A percentile compares a stretch with the other conserved stretches of the same genome.
Evolutionary conservation across 2,329 filamentous ascomycete species (phyloP).

Genomic region (Sclerotinia glacialis): DNA sequence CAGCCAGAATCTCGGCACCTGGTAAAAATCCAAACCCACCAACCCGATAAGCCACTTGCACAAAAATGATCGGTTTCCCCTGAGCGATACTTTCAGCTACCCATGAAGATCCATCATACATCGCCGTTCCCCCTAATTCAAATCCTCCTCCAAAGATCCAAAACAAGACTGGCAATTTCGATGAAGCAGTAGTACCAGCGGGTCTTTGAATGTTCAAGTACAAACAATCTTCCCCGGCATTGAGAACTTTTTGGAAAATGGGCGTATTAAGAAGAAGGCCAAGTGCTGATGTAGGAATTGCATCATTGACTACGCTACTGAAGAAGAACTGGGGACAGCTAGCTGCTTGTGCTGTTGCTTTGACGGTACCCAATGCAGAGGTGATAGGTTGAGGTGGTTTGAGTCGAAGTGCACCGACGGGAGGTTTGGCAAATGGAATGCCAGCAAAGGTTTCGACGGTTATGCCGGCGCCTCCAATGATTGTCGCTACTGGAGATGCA

Average conservation of each 20-base stretch:
- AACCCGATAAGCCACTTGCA: slow-evolving; percentile 75
- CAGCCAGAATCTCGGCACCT: slow-evolving; percentile 63
- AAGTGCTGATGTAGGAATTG: slow-evolving; percentile 44
- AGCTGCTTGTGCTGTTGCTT: slow-evolving; percentile 55
- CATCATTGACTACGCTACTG: slow-evolving; percentile 46
- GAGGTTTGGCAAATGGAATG: slow-evolving; percentile 72
- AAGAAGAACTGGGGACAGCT: slow-evolving; percentile 72
- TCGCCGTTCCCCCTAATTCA: slow-evolving; percentile 50
- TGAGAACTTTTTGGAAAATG: slow-evolving; percentile 54
- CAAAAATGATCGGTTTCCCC: slow-evolving; percentile 67
- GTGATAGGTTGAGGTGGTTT: slow-evolving; percentile 64
- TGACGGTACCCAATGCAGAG: slow-evolving; percentile 55
- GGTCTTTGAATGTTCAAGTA: slow-evolving; percentile 60
- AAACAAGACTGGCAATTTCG: slow-evolving; percentile 64
- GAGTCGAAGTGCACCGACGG: slow-evolving; percentile 63
- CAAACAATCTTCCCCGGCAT: slow-evolving; percentile 62
- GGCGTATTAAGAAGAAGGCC: slow-evolving; percentile 54
- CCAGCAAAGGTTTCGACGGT: slow-evolving; percentile 63
- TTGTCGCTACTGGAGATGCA: slow-evolving; percentile 24
- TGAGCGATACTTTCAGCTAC: slow-evolving; percentile 46
- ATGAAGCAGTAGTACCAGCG: slow-evolving; percentile 50
- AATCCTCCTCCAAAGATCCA: slow-evolving; percentile 72
- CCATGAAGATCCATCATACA: slow-evolving; percentile 53
- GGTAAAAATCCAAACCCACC: slow-evolving; percentile 73
- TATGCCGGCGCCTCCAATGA: slow-evolving; percentile 23